Percentiles rank a stretch among this genome's conserved stretches.
Evolutionary conservation across 306 rosid genomes (phyloP).

Genomic region (Neltuma alba): DNA sequence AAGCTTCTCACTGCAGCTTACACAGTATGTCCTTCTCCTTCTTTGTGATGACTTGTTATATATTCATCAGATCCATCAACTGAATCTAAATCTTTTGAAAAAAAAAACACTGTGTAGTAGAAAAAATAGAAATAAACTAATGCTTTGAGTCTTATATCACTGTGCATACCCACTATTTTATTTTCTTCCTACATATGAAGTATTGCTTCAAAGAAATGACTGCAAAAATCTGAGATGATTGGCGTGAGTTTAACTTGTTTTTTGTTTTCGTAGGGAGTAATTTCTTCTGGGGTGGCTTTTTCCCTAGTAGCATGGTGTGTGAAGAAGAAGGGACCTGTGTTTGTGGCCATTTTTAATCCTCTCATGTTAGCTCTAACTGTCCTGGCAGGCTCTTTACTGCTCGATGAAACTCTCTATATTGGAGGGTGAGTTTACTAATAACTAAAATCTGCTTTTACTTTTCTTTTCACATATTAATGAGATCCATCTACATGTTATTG

Average conservation of each 20-base stretch:
- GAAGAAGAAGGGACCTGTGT: conserved; percentile 46
- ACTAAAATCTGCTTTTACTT: too few species aligned
- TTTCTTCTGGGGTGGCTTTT: conserved; percentile 42
- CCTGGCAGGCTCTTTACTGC: conserved; percentile 34
- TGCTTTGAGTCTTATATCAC: too few species aligned
- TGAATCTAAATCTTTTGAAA: too few species aligned
- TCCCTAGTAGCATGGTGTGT: conserved; percentile 44
- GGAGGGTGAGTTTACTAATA: conserved; percentile 39
- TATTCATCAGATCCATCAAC: too few species aligned
- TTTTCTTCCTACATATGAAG: too few species aligned
- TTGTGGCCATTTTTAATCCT: conserved; percentile 50
- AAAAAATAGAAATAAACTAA: too few species aligned
- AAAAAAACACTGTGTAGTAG: too few species aligned
- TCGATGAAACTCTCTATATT: conserved; percentile 37
- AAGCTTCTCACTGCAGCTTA: background rate
- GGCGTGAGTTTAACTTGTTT: background rate
- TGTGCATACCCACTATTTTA: too few species aligned
- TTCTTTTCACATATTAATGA: too few species aligned
- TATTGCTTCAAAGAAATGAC: too few species aligned
- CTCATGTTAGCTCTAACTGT: conserved; percentile 45
- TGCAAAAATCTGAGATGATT: background rate
- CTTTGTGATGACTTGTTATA: too few species aligned
- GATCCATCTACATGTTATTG: too few species aligned
- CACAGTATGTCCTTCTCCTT: background rate
- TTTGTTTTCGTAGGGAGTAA: conserved; percentile 34